Evolutionary conservation across 768 basidiomycete species (phyloP).

Genomic region (Agaricus blazei): DNA sequence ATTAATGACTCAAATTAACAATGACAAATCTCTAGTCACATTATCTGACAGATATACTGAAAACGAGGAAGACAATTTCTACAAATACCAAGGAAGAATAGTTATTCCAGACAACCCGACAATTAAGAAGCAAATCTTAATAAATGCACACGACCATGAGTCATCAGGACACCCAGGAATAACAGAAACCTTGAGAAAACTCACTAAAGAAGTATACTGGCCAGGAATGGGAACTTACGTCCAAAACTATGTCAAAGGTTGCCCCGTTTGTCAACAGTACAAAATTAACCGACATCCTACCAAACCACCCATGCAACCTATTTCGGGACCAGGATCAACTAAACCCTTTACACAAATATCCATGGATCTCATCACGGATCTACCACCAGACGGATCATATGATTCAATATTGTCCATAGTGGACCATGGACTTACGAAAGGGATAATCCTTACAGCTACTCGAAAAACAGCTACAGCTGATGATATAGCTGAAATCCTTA

Average conservation of each 20-base stretch:
- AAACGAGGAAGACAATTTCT: no score
- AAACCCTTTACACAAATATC: constrained; percentile 5
- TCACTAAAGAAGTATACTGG: constrained; percentile 16
- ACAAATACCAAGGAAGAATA: not conserved
- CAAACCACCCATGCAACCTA: constrained; percentile 9
- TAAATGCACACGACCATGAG: constrained; percentile 5
- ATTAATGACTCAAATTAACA: no score
- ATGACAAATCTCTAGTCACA: no score
- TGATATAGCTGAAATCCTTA: no score
- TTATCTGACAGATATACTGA: no score
- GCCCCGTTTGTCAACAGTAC: constrained; percentile 16
- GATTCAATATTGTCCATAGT: no score
- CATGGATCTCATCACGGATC: no score
- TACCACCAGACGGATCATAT: no score
- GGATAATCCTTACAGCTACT: no score
- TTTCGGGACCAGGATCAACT: not conserved
- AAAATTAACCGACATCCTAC: constrained; percentile 11
- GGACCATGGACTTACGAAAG: no score
- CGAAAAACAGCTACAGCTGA: no score
- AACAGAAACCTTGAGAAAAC: not conserved
- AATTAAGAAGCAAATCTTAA: not conserved
- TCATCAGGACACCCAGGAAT: constrained; percentile 13
- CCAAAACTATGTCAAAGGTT: constrained; percentile 18
- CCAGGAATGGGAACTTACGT: constrained; percentile 15
- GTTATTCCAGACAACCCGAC: constrained; percentile 3